Evolutionary conservation across 2,329 filamentous ascomycete genomes (phyloP).

Genomic region (Penicillium nordicum): DNA sequence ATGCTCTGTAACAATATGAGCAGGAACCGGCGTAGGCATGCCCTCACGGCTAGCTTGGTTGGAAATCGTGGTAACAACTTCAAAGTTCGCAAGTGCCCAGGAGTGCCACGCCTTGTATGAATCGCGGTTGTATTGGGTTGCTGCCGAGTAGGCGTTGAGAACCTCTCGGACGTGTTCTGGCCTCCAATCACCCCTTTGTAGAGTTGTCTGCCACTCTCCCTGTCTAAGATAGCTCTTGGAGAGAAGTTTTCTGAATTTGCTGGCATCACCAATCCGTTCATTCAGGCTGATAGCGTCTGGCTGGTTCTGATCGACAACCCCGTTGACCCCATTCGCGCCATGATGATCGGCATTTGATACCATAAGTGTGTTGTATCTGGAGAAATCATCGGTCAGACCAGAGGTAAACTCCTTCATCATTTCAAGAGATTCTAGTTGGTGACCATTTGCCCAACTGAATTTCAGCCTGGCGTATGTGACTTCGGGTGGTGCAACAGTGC

Average conservation of each 20-base stretch:
- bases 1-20: slow-evolving; percentile 72
- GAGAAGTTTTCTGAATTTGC: slow-evolving; percentile 66
- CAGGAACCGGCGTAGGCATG: slow-evolving; percentile 51
- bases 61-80: slow-evolving; percentile 83
- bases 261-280: slow-evolving; percentile 47
- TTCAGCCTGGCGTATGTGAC: slow-evolving; percentile 97
- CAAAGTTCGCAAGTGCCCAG: slow-evolving; percentile 97
- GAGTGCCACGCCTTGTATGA: slow-evolving; percentile 99
- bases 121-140: slow-evolving; percentile 86
- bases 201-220: slow-evolving; percentile 87
- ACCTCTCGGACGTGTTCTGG: slow-evolving; percentile 83
- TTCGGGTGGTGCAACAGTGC: slow-evolving; percentile 57
- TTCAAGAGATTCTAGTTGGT: slow-evolving; percentile 60
- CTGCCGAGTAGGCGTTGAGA: slow-evolving; percentile 82
- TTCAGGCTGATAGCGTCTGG: slow-evolving; percentile 39
- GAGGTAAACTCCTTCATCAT: slow-evolving; percentile 61
- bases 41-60: slow-evolving; percentile 61
- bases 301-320: slow-evolving; percentile 41
- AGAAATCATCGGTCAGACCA: slow-evolving; percentile 58
- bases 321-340: slow-evolving; percentile 49
- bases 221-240: slow-evolving; percentile 95
- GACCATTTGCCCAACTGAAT: slow-evolving; percentile 85
- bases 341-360: slow-evolving; percentile 38
- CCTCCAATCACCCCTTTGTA: slow-evolving; percentile 87
- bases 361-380: slow-evolving; percentile 43